Evolutionary conservation across 371 early-diverging fungal species (phyloP).

Genomic region (Furculomyces boomerangus): DNA sequence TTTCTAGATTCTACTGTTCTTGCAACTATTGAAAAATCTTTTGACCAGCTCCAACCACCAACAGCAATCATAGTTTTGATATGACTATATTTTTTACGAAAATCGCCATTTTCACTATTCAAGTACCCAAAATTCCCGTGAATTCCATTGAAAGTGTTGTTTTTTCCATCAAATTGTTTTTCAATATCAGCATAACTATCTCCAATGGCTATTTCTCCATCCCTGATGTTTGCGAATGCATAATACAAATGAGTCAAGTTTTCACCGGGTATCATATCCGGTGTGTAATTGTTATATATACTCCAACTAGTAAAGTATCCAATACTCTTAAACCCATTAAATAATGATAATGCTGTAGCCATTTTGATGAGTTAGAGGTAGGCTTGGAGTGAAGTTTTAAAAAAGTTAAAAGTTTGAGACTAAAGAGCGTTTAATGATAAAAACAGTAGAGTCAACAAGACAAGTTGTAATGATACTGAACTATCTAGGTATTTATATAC

Average conservation of each 20-base stretch:
- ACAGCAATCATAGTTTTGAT: slow-evolving; percentile 31
- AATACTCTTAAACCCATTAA: not conserved
- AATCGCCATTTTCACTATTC: not conserved
- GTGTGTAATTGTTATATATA: not conserved
- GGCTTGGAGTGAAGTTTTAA: too few species aligned
- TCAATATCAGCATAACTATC: not conserved
- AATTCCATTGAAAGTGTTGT: not conserved
- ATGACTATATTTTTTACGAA: not conserved
- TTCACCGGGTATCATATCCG: not conserved
- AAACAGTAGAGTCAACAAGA: too few species aligned
- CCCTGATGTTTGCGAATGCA: not conserved
- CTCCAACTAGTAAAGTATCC: not conserved
- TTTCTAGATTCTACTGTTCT: slow-evolving; percentile 19
- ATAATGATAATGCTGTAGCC: too few species aligned
- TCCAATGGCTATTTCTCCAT: not conserved
- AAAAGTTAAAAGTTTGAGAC: too few species aligned
- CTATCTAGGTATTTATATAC: too few species aligned
- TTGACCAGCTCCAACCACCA: slow-evolving; percentile 26
- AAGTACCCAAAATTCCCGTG: not conserved
- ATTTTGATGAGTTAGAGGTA: too few species aligned
- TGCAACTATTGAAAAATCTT: slow-evolving; percentile 24
- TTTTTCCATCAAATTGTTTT: not conserved
- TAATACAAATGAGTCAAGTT: not conserved
- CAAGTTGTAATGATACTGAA: too few species aligned
- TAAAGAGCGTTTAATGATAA: too few species aligned